Conservation (phyloP, 768 basidiomycete species). For the Pleurotus giganteus region DNA sequence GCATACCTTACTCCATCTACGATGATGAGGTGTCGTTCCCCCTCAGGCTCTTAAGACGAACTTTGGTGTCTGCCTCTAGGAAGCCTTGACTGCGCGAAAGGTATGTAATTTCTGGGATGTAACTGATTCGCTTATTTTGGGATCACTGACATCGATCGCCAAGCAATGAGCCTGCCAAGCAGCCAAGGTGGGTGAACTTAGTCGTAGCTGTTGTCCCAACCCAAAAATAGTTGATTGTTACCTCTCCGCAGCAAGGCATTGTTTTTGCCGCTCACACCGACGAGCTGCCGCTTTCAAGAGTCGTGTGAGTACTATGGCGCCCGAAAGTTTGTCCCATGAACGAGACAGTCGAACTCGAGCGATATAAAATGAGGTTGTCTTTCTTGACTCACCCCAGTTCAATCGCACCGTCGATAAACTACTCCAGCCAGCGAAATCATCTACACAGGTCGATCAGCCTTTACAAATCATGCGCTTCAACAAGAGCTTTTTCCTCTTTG, state of each 20-base stretch:
- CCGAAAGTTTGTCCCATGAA: background rate
- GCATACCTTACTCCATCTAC: too few species aligned
- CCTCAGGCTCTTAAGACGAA: too few species aligned
- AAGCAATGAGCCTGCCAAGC: too few species aligned
- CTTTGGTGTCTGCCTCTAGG: too few species aligned
- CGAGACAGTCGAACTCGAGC: background rate
- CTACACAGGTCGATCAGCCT: background rate
- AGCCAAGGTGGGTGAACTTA: conserved; percentile 1
- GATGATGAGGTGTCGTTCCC: too few species aligned
- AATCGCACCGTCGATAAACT: background rate
- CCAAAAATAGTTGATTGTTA: background rate
- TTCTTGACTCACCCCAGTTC: background rate
- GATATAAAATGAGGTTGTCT: background rate
- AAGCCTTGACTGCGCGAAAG: too few species aligned
- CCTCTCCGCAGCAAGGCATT: background rate
- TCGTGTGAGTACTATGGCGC: background rate
- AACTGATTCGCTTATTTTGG: too few species aligned
- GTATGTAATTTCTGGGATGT: too few species aligned
- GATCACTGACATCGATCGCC: too few species aligned
- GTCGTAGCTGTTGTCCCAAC: background rate
- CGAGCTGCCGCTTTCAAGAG: background rate
- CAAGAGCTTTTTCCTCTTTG: background rate
- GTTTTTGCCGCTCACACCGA: background rate
- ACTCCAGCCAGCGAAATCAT: background rate
- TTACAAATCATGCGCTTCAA: background rate